These are phyloP conservation scores for Mortierella hygrophila DNA, from an alignment of 192 early-diverging fungal species.

Conservation along the genomic window DNA sequence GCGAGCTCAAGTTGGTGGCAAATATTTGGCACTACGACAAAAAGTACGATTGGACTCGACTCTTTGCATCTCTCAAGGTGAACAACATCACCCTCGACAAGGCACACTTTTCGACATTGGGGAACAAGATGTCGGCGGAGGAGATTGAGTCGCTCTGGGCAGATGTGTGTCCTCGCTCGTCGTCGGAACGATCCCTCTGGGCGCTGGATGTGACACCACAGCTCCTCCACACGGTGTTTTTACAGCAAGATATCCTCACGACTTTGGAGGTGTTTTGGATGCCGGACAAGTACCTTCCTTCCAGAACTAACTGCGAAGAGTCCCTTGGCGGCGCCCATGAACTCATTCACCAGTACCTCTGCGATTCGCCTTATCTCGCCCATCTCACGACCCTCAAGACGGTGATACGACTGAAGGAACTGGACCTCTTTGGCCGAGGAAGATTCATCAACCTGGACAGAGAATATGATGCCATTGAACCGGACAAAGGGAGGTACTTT, in stretches of 20 bases:
- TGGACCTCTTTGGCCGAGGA: not conserved
- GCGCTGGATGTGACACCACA: not conserved
- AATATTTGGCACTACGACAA: not conserved
- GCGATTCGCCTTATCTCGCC: not conserved
- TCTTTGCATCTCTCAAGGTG: not conserved
- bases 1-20: not conserved
- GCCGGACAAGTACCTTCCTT: not conserved
- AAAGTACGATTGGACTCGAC: not conserved
- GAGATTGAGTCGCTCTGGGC: not conserved
- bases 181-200: not conserved
- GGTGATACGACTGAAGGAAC: not conserved
- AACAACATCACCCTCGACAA: not conserved
- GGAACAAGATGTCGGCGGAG: not conserved
- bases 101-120: not conserved
- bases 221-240: not conserved
- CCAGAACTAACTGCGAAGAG: not conserved
- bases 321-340: not conserved
- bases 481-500: not conserved
- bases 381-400: slow-evolving; percentile 7
- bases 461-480: not conserved
- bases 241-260: not conserved
- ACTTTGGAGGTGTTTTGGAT: not conserved
- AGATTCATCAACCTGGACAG: not conserved
- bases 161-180: not conserved
- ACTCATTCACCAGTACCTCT: not conserved